Conservation (phyloP, 2,329 filamentous ascomycete species). For the Achaetomium macrosporum region DNA sequence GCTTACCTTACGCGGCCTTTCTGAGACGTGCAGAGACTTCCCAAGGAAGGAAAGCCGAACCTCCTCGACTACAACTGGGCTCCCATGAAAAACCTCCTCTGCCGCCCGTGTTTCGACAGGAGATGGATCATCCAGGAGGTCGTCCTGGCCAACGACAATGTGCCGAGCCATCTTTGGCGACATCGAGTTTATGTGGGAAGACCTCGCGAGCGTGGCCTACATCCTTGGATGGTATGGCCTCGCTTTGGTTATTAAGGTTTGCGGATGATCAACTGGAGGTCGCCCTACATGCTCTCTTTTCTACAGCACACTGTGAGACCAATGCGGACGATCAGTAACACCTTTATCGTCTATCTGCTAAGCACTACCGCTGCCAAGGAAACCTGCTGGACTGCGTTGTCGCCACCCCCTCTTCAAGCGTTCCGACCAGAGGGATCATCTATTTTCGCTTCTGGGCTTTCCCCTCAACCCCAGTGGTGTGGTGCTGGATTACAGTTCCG, state of each 20-base stretch:
- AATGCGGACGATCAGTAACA: neutral
- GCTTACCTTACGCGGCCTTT: neutral
- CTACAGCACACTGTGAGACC: neutral
- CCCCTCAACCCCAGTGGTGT: neutral
- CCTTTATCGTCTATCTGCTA: neutral
- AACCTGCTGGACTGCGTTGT: neutral
- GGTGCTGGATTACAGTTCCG: neutral
- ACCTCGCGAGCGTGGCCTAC: constrained; percentile 1
- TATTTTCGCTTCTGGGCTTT: constrained; percentile 3
- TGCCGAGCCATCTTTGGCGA: constrained; percentile 4
- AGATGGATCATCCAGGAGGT: constrained; percentile 7
- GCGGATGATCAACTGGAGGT: too few species aligned
- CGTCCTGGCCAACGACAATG: neutral
- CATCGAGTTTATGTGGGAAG: neutral
- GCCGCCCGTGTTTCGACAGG: constrained; percentile 1
- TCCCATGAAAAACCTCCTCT: neutral
- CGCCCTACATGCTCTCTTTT: neutral
- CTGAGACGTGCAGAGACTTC: neutral
- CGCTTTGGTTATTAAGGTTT: too few species aligned
- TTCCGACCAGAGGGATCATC: neutral
- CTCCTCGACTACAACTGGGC: constrained; percentile 1
- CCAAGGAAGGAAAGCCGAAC: constrained; percentile 1
- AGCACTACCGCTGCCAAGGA: neutral
- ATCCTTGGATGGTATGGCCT: too few species aligned
- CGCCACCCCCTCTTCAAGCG: neutral